Percentiles rank a stretch among this genome's conserved stretches.
phyloP scores from a whole-genome alignment of 768 basidiomycete species.

The Boletus rufocinnamomeus region DNA sequence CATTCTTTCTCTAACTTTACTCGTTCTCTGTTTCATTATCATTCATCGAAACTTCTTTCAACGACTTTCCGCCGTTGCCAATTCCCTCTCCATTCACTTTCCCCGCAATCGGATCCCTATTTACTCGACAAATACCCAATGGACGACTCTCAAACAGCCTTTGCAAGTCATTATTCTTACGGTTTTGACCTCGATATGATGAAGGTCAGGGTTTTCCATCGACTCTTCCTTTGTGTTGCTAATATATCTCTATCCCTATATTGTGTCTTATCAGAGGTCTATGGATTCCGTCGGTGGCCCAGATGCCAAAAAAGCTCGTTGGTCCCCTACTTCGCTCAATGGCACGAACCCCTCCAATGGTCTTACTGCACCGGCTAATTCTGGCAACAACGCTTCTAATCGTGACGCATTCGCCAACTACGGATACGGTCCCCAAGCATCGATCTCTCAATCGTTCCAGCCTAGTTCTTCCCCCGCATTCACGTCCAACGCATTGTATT shows the following conservation, averaged over 20 bases:
- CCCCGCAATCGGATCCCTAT: slow-evolving; percentile 22
- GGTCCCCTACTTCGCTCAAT: slow-evolving; percentile 68
- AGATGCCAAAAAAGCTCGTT: slow-evolving; percentile 87
- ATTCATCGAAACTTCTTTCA: slow-evolving; percentile 35
- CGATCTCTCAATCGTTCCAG: slow-evolving; percentile 56
- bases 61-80: slow-evolving; percentile 51
- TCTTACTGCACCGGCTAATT: slow-evolving; percentile 39
- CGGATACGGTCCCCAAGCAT: slow-evolving; percentile 79
- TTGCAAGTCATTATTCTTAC: slow-evolving; percentile 72
- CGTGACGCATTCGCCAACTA: slow-evolving; percentile 84
- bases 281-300: slow-evolving; percentile 83
- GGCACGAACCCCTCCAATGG: slow-evolving; percentile 38
- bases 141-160: slow-evolving; percentile 76
- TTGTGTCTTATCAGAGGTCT: slow-evolving; percentile 57
- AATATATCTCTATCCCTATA: background rate
- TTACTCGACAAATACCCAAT: slow-evolving; percentile 41
- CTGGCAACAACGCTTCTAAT: slow-evolving; percentile 40
- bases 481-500: slow-evolving; percentile 63
- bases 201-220: slow-evolving; percentile 56
- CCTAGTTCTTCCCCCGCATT: slow-evolving; percentile 49
- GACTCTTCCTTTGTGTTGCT: slow-evolving; percentile 1
- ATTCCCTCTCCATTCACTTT: slow-evolving; percentile 44
- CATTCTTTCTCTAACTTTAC: slow-evolving; percentile 59
- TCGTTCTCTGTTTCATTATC: slow-evolving; percentile 49
- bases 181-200: slow-evolving; percentile 88